Evolutionary conservation across 1,284 basidiomycete species (phyloP), one percentile per base, ranked within the genome.

Genomic region (Cryptococcus sp.): DNA sequence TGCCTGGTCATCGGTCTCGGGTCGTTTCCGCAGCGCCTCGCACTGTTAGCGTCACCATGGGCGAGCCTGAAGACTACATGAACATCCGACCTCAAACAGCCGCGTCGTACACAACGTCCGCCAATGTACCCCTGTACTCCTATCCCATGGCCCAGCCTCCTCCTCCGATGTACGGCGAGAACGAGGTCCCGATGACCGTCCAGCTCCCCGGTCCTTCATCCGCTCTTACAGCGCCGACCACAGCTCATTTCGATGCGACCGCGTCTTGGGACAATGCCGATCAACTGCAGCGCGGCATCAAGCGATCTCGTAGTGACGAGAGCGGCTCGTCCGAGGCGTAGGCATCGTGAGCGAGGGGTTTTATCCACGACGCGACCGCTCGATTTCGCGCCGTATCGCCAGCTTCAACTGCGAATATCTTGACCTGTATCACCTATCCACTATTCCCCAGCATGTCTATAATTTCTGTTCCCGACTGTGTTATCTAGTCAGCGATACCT

Each of bases 101-200:
- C 19, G 48, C 23, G 2, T 53, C 50, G 6, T 44, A 51, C 50
- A 27, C 25, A 20, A 10, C 47, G 19, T 23, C 41, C 13, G 48
- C 45, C 17, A 47, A 23, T 35, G 44, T 27, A 22, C 35, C 53
- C 5, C 41, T 56, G 47, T 50, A 56, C 25, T 13, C 35, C 11
- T 53, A 42, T 47, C 40, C 57, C 5, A 46, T 57, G 38, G 42
- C 54, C 7, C 38, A 25, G 20, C 51, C 60, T 19, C 54, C 65
- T n/a, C 55, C 63, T 3, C 68, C 69, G 1, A 70, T 70, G 68
- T 74, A 74, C 56, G 69, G 69, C 19, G 70, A 74, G 53, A 69
- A 74, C 45, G 56, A 71, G 46, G 69, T 72, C 4, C 69, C 68
- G 8, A 64, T 74, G 65, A 59, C 64, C 2, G 69, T 72, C 15